Evolutionary conservation across 1,284 basidiomycete species (phyloP).

Genomic region (Blastosporella zonata): DNA sequence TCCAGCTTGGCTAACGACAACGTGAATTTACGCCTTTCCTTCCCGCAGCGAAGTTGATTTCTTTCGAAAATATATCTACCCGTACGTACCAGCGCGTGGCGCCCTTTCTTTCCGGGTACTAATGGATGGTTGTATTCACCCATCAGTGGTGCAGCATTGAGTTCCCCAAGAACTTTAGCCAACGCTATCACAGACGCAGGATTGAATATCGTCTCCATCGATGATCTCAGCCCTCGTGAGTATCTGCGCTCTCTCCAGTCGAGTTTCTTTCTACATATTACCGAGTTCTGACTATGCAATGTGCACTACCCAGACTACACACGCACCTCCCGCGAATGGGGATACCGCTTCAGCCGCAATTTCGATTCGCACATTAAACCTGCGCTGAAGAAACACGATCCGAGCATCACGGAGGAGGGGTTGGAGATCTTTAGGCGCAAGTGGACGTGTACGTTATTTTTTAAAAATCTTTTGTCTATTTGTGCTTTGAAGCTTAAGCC

Average conservation of each 20-base stretch:
- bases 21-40: neutral
- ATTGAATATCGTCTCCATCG: constrained; percentile 10
- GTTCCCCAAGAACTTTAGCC: constrained; percentile 6
- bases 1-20: neutral
- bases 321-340: constrained; percentile 13
- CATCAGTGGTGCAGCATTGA: constrained; percentile 7
- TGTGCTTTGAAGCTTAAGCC: neutral
- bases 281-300: too few species aligned
- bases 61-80: constrained; percentile 13
- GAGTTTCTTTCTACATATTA: neutral
- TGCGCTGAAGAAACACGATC: constrained; percentile 6
- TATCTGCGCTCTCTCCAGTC: neutral
- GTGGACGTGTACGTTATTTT: constrained; percentile 8
- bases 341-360: constrained; percentile 9
- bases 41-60: constrained; percentile 10
- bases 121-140: too few species aligned
- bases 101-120: too few species aligned
- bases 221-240: constrained; percentile 13
- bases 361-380: constrained; percentile 14
- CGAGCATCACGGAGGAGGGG: neutral
- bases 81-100: too few species aligned
- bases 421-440: constrained; percentile 10
- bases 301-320: constrained; percentile 6
- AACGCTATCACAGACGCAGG: constrained; percentile 11
- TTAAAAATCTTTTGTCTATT: neutral